Base-by-base conservation (phyloP, 2,329 filamentous ascomycete genomes). In the Fusarium buharicum region DNA sequence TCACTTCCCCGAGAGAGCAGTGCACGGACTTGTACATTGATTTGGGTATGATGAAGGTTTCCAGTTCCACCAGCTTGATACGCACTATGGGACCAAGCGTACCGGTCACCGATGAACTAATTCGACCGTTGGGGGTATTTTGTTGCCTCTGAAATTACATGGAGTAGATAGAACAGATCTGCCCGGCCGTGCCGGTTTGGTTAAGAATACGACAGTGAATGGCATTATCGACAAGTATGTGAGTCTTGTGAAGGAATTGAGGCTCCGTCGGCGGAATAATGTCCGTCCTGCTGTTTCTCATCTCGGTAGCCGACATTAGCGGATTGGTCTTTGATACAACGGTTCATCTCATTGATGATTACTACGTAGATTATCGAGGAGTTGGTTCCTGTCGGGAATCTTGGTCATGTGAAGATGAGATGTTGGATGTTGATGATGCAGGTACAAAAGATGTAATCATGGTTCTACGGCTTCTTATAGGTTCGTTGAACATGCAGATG, bases 191-290 rank as follows among this genome's bases (percentile, higher is more conserved):
- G 24, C 51, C 41, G 40, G 33, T 4, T 43, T 34, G 27, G n/a
- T 22, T 18, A 37, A 30, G 37, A 34, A 57, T 44, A 44, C 38
- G 44, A 59, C 38, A 30, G 40, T 16, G 20, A 22, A 41, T n/a
- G n/a, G 16, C 18, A 27, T 24, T 40, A 30, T 37, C 18, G n/a
- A 31, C n/a, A 18, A 18, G 33, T 37, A 28, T 28, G 17, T 18
- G 34, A 16, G 34, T 18, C 17, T 47, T 13, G 20, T 24, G 33
- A 34, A 36, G 27, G 37, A 41, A 27, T 12, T 47, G n/a, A 30
- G 38, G 6, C 59, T 59, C 48, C 40, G 41, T 34, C 11, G 12
- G 56, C 41, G 55, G 48, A 60, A 59, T 34, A 44, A n/a, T n/a
- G 10, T n/a, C 46, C 34, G 47, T 27, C 17, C 39, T 47, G 17